phyloP scores from a whole-genome alignment of 768 basidiomycete genomes.

The Pisolithus orientalis region DNA sequence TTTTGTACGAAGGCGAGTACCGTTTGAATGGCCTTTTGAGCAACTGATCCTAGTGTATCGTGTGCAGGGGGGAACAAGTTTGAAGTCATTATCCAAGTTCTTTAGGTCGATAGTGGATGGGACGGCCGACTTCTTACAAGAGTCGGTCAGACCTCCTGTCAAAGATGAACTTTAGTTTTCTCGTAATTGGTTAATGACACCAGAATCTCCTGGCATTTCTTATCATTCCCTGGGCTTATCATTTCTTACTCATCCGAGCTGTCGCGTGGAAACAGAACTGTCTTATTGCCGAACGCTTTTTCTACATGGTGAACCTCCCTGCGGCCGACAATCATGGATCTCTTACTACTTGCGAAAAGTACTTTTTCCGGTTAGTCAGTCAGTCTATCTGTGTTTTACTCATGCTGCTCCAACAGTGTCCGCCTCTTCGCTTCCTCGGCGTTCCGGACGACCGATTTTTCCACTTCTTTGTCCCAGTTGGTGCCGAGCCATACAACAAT shows the following conservation, averaged over 20 bases:
- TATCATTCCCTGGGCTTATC: neutral
- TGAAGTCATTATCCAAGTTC: constrained; percentile 67
- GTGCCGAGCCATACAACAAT: constrained; percentile 50
- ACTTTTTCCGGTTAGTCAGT: constrained; percentile 12
- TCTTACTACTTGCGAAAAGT: neutral
- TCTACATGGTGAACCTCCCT: neutral
- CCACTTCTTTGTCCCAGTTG: constrained; percentile 42
- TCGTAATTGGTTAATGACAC: constrained; percentile 1
- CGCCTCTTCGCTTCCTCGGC: constrained; percentile 26
- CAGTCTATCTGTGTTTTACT: constrained; percentile 5
- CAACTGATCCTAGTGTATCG: neutral
- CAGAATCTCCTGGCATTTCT: neutral
- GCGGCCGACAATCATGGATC: neutral
- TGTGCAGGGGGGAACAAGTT: constrained; percentile 60
- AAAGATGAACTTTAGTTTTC: constrained; percentile 24
- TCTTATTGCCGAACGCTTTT: neutral
- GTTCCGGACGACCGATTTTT: constrained; percentile 34
- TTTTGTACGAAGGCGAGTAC: constrained; percentile 62
- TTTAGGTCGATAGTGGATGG: constrained; percentile 68
- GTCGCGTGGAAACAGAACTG: neutral
- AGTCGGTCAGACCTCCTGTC: constrained; percentile 31
- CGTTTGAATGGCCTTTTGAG: neutral
- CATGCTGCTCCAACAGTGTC: constrained; percentile 16
- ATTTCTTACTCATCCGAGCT: no score
- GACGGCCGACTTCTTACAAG: constrained; percentile 46